Conservation (phyloP, 2,329 filamentous ascomycete species). For the Xylariales sp. region DNA sequence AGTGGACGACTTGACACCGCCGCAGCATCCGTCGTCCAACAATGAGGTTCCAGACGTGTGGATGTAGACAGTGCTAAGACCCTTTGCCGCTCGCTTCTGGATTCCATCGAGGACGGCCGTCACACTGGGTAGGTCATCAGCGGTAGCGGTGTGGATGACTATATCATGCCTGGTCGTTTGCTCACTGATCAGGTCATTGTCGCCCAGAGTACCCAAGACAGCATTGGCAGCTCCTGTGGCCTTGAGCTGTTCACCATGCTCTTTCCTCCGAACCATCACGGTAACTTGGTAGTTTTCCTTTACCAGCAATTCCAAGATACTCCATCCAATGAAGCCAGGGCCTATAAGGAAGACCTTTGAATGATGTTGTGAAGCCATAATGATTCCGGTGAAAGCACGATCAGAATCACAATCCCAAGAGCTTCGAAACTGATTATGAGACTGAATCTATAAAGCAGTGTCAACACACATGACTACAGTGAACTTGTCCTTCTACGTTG, state of each 20-base stretch:
- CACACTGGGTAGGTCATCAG: constrained; percentile 40
- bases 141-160: constrained; percentile 43
- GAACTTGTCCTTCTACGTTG: no score
- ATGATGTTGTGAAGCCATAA: constrained; percentile 6
- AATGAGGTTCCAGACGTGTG: constrained; percentile 41
- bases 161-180: constrained; percentile 33
- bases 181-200: constrained; percentile 32
- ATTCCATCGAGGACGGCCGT: constrained; percentile 40
- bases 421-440: no score
- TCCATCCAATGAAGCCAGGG: constrained; percentile 42
- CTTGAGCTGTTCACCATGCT: constrained; percentile 28
- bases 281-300: constrained; percentile 36
- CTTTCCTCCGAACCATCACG: constrained; percentile 33
- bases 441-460: no score
- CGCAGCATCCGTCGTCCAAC: constrained; percentile 30
- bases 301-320: constrained; percentile 38
- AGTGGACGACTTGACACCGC: constrained; percentile 27
- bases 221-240: constrained; percentile 27
- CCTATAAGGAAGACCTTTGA: constrained; percentile 38
- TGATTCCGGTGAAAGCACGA: no score
- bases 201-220: constrained; percentile 35
- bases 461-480: no score
- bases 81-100: constrained; percentile 28
- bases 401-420: no score
- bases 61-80: constrained; percentile 38